phyloP scores from a whole-genome alignment of 2,329 filamentous ascomycete genomes.

The Dothiorella sarmentorum region DNA sequence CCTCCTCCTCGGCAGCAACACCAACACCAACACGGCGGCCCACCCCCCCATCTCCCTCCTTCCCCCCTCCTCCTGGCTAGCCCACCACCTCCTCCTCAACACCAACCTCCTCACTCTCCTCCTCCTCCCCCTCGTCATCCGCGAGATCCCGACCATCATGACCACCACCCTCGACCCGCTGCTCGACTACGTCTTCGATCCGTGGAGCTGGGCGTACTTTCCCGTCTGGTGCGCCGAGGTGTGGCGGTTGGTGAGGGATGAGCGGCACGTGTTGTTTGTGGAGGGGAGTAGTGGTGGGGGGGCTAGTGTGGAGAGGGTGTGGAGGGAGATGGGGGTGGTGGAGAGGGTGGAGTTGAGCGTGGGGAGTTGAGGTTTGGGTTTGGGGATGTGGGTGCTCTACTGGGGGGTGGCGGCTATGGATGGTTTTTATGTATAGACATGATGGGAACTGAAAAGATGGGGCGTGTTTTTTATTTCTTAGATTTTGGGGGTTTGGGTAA shows the following conservation, averaged over 20 bases:
- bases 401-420: no score
- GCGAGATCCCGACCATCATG: constrained; percentile 16
- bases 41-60: background rate
- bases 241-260: constrained; percentile 5
- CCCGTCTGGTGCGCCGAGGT: constrained; percentile 17
- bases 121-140: background rate
- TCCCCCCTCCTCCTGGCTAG: background rate
- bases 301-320: background rate
- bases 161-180: constrained; percentile 9
- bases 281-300: background rate
- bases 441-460: no score
- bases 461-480: no score
- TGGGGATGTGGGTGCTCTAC: no score
- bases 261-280: background rate
- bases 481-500: no score
- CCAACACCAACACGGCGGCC: background rate
- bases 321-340: background rate
- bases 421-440: no score
- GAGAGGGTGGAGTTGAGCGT: background rate
- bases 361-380: background rate
- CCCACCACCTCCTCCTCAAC: background rate
- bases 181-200: constrained; percentile 12
- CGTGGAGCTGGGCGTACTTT: constrained; percentile 6
- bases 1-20: background rate
- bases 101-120: constrained; percentile 8